phyloP scores from a whole-genome alignment of 768 basidiomycete genomes.

The Suillus lakei region DNA sequence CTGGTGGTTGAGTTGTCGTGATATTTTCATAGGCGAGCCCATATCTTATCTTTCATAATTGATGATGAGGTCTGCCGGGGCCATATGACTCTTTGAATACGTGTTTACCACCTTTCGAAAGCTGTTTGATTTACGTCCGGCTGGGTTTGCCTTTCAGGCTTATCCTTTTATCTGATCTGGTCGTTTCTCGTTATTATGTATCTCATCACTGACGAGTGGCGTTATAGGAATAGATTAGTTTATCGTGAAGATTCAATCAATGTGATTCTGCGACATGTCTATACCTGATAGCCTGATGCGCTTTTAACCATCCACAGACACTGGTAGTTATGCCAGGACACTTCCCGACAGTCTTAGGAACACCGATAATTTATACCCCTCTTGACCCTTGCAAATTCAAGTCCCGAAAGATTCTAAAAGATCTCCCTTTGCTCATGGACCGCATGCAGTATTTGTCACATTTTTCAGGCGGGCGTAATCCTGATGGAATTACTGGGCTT shows the following conservation, averaged over 20 bases:
- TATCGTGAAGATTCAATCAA: background rate
- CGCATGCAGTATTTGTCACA: background rate
- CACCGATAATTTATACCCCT: background rate
- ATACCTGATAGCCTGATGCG: too few relatives aligned
- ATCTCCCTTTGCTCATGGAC: background rate
- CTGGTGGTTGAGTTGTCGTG: conserved; percentile 6
- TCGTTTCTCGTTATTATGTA: background rate
- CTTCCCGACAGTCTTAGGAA: background rate
- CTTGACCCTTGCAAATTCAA: background rate
- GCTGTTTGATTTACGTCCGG: conserved; percentile 67
- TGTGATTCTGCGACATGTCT: background rate
- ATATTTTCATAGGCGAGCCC: conserved; percentile 14
- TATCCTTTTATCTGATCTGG: conserved; percentile 2
- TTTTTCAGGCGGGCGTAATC: background rate
- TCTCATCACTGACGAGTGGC: background rate
- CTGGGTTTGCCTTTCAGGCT: conserved; percentile 29
- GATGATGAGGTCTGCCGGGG: conserved; percentile 75
- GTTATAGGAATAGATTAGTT: background rate
- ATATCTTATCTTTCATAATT: conserved; percentile 6
- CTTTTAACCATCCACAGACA: background rate
- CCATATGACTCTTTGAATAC: conserved; percentile 77
- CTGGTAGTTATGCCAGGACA: background rate
- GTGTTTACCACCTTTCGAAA: conserved; percentile 46
- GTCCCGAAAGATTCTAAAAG: too few relatives aligned
- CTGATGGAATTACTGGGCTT: background rate